phyloP scores from a whole-genome alignment of 2,329 filamentous ascomycete genomes.

The Aspergillus sp. region DNA sequence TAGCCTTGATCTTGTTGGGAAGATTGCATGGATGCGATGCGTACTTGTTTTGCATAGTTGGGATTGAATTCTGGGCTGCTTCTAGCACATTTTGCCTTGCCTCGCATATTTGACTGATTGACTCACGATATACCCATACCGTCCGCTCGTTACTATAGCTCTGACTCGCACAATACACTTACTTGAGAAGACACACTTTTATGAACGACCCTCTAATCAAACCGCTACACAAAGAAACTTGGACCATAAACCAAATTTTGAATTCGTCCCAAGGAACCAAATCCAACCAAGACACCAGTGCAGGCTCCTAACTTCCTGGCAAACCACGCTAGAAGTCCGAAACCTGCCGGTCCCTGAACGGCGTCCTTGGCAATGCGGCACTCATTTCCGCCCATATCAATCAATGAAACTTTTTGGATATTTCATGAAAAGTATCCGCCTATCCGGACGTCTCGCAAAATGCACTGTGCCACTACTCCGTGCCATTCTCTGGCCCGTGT shows the following conservation, averaged over 20 bases:
- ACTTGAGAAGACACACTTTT: neutral
- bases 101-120: neutral
- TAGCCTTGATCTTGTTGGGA: neutral
- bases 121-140: neutral
- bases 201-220: no score
- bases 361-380: neutral
- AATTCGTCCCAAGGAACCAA: neutral
- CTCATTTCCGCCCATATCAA: neutral
- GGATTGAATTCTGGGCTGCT: neutral
- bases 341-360: neutral
- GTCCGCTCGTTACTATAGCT: neutral
- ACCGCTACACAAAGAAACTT: no score
- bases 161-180: neutral
- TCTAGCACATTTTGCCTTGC: neutral
- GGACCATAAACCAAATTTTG: no score
- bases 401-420: no score
- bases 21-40: neutral
- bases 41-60: neutral
- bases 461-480: no score
- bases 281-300: neutral
- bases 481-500: no score
- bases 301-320: neutral
- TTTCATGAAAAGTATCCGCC: no score
- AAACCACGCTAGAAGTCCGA: neutral
- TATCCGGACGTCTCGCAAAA: no score